phyloP scores from a whole-genome alignment of 192 early-diverging fungal genomes.

The Borealophlyctis nickersoniae region DNA sequence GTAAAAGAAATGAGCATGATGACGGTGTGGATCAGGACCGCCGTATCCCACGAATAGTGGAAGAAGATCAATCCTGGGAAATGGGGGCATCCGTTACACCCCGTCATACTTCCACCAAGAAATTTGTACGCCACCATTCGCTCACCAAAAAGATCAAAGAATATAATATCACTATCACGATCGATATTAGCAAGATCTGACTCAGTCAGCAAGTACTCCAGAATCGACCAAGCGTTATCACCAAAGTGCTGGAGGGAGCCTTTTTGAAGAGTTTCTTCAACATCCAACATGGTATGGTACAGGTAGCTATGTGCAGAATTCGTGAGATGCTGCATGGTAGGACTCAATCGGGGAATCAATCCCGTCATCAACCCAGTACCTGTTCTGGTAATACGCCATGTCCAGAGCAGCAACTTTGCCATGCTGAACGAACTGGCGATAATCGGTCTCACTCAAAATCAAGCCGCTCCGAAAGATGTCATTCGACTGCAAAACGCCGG shows the following conservation, averaged over 20 bases:
- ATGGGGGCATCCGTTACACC: not conserved
- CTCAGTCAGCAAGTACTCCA: constrained; percentile 47
- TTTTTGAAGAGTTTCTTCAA: constrained; percentile 46
- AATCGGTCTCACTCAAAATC: constrained; percentile 73
- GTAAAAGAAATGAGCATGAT: constrained; percentile 31
- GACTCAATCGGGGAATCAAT: not conserved
- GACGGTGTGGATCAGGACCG: constrained; percentile 44
- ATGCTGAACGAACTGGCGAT: constrained; percentile 69
- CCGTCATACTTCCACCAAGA: not conserved
- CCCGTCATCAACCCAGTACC: constrained; percentile 33
- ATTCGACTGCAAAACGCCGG: constrained; percentile 22
- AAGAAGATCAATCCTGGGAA: constrained; percentile 49
- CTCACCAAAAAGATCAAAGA: constrained; percentile 62
- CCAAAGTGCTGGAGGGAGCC: constrained; percentile 72
- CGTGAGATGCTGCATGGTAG: constrained; percentile 10
- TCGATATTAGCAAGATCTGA: constrained; percentile 45
- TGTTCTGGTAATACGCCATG: constrained; percentile 72
- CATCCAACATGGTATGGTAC: constrained; percentile 73
- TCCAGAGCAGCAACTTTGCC: constrained; percentile 60
- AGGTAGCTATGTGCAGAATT: constrained; percentile 10
- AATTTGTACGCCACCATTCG: not conserved
- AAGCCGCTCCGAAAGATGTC: constrained; percentile 53
- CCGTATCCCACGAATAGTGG: constrained; percentile 54
- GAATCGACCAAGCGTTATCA: constrained; percentile 60
- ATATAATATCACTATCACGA: constrained; percentile 48